Evolutionary conservation across 805 yeast species (phyloP), one percentile per base, ranked within the genome.

Genomic region (Wickerhamiella dianesei): DNA sequence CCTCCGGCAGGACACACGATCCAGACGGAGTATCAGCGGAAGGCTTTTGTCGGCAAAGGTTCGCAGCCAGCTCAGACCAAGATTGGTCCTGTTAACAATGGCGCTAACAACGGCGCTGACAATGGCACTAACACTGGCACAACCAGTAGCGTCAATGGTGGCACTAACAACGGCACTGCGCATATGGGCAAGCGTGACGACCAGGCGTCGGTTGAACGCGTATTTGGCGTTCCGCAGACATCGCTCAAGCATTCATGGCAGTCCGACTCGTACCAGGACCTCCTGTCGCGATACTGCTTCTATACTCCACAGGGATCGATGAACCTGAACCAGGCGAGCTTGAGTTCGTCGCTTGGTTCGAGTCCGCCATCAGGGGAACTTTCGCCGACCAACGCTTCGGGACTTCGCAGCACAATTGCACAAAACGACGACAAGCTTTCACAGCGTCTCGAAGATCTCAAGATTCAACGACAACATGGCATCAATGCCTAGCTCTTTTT

Each of bases 271-370:
- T 67, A 67, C 53, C 63, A 66, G 53, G 65, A 59, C 44, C 53
- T 67, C 42, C 53, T 67, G 43, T 57, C 64, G 47, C 64, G 61
- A 52, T 67, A 66, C 57, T 67, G 71, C 53, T 67, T 67, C 49
- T 64, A 62, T 52, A 55, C 56, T n/a, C 58, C 58, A 9, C 35
- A n/a, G 14, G 21, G 37, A 16, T 41, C 25, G 35, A 25, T 20
- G 8, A 22, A 4, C 32, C 6, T 12, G 12, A 25, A 25, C 32
- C 32, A 25, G 12, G 6, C 32, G 9, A 25, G 32, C 12, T 25
- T 25, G 12, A 25, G 32, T 12, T 25, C 32, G 6, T 25, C 32
- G 9, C 12, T 25, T 12, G 32, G 12, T 12, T 25, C 32, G 12
- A 25, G 32, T 12, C 32, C 32, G 32, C 32, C 32, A 25, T 25